Conservation (phyloP, 2,329 filamentous ascomycete species). For the Botrytis porri region DNA sequence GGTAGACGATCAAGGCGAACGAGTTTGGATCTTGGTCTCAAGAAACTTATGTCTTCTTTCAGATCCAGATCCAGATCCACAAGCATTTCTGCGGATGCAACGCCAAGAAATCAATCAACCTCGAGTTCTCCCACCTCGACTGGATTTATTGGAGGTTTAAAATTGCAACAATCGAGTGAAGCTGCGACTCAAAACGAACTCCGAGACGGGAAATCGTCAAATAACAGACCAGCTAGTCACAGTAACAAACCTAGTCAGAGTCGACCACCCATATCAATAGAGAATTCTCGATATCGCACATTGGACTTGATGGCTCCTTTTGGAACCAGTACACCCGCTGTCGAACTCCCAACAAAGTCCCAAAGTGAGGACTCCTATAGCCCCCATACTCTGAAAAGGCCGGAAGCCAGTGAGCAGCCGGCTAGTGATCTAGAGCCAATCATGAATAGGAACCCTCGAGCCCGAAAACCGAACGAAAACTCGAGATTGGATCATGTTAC, state of each 20-base stretch:
- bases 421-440: slow-evolving; percentile 9
- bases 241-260: slow-evolving; percentile 1
- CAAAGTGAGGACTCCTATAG: slow-evolving; percentile 1
- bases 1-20: slow-evolving; percentile 25
- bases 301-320: background rate
- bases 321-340: background rate
- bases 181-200: slow-evolving; percentile 25
- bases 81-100: slow-evolving; percentile 3
- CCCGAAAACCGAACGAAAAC: background rate
- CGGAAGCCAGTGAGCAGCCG: background rate
- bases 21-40: slow-evolving; percentile 31
- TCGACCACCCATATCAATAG: slow-evolving; percentile 15
- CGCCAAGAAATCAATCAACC: background rate
- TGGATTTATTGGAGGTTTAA: slow-evolving; percentile 37
- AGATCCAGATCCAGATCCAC: slow-evolving; percentile 17
- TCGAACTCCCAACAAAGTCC: background rate
- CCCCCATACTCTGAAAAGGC: background rate
- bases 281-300: slow-evolving; percentile 12
- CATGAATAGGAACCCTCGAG: slow-evolving; percentile 13
- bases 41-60: slow-evolving; percentile 25
- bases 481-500: background rate
- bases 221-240: background rate
- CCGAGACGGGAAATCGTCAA: background rate
- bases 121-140: slow-evolving; percentile 12
- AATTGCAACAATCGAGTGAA: slow-evolving; percentile 33